Conservation (phyloP, 2,329 filamentous ascomycete species). For the Claviceps sp. region DNA sequence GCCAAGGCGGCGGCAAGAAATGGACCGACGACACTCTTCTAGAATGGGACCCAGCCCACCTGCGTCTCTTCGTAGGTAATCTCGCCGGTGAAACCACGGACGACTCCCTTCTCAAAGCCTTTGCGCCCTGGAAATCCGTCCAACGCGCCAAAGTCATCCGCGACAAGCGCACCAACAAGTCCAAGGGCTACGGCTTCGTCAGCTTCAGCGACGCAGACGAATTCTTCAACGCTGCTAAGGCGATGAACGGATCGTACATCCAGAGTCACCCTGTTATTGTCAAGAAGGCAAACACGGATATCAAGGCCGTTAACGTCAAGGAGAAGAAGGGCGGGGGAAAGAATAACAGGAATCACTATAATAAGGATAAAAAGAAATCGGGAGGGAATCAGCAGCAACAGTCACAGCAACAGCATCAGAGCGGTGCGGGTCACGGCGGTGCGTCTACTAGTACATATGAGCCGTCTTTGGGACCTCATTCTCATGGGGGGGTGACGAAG, state of each 20-base stretch:
- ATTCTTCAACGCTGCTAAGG: conserved; percentile 89
- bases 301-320: conserved; percentile 60
- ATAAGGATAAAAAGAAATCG: conserved; percentile 3
- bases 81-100: conserved; percentile 95
- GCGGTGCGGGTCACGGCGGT: conserved; percentile 14
- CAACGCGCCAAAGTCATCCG: conserved; percentile 88
- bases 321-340: conserved; percentile 33
- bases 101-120: conserved; percentile 88
- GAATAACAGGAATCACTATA: conserved; percentile 21
- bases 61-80: conserved; percentile 92
- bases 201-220: conserved; percentile 92
- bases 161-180: conserved; percentile 93
- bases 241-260: conserved; percentile 99
- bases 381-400: neutral
- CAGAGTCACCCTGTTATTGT: conserved; percentile 87
- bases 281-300: conserved; percentile 80
- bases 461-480: conserved; percentile 34
- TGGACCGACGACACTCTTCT: conserved; percentile 84
- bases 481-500: conserved; percentile 43
- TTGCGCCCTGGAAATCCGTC: conserved; percentile 73
- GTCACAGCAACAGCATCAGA: neutral
- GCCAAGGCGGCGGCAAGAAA: conserved; percentile 77
- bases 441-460: conserved; percentile 28
- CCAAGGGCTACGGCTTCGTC: conserved; percentile 91
- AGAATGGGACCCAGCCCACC: conserved; percentile 91